Evolutionary conservation across 257 asterid genomes (phyloP), one percentile per base, ranked within the genome.

Genomic region (Solanum bulbocastanum): DNA sequence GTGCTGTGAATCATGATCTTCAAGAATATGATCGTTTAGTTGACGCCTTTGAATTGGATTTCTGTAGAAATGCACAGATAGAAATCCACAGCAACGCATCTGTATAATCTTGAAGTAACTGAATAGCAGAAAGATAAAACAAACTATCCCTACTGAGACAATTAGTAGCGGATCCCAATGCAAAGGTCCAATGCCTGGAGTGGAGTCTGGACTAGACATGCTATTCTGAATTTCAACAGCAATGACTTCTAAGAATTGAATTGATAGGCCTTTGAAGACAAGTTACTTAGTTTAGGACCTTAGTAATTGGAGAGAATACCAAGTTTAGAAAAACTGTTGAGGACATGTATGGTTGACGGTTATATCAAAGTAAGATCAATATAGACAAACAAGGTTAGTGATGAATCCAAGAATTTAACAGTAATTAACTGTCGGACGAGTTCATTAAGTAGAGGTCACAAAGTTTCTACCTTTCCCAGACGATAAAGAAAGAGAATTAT

Each of bases 151-250:
- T 8, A 92, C 94, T 9, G 90, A 15, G 11, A 92, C 94, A 9
- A 93, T 88, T 6, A 94, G 86, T 86, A 84, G 82, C 22, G 96
- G 95, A 87, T 94, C 91, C 96, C 94, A 93, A 85, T 39, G 90
- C 4, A 94, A 88, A 18, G 90, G 83, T 87, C 83, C 89, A n/a
- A 2, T 12, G 1, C 49, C 86, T 39, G 93, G 88, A 58, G 92
- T 74, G 27, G 42, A 68, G n/a, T 89, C 23, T 44, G 92, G 92
- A 44, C 90, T 87, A 88, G 92, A 37, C 94, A 91, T 94, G 52
- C 33, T 88, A 52, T 75, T 72, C 42, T 25, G 44, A 84, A 42
- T n/a, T 85, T 40, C 65, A 66, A 15, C 69, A 30, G 42, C 69
- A 49, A 81, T 49, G 85, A 49, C 4, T 49, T 20, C 2, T 27